Conservation (phyloP, 2,329 filamentous ascomycete genomes). For the Neofusicoccum ribis region DNA sequence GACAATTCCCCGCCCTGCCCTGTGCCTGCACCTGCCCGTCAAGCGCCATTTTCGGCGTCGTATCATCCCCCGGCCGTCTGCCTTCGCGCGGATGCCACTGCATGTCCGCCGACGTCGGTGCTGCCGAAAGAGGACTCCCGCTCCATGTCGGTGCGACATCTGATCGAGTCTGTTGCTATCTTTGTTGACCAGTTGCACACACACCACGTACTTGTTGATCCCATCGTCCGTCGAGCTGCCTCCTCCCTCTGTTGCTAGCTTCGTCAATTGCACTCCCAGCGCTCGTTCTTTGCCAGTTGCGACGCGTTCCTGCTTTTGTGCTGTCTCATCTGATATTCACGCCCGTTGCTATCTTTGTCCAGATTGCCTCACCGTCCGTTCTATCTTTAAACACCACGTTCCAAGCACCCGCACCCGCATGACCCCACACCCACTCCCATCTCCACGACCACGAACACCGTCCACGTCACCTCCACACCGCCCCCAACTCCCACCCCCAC, state of each 20-base stretch:
- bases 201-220: background rate
- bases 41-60: slow-evolving; percentile 10
- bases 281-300: background rate
- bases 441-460: background rate
- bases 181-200: background rate
- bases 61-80: background rate
- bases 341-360: slow-evolving; percentile 2
- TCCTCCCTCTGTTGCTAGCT: background rate
- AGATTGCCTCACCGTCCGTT: background rate
- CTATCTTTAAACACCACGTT: slow-evolving; percentile 9
- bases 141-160: background rate
- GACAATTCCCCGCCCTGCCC: background rate
- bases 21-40: background rate
- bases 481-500: background rate
- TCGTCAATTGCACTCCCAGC: background rate
- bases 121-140: background rate
- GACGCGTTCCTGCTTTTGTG: background rate
- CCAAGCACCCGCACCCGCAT: no score
- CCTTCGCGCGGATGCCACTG: background rate
- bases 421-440: background rate
- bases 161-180: slow-evolving; percentile 9
- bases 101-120: background rate
- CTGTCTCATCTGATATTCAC: background rate
- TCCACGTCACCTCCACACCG: background rate
- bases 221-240: background rate